A percentile compares a stretch with the other conserved stretches of the same genome.
Conservation (phyloP, 768 basidiomycete genomes). For the Pholiota microspora region DNA sequence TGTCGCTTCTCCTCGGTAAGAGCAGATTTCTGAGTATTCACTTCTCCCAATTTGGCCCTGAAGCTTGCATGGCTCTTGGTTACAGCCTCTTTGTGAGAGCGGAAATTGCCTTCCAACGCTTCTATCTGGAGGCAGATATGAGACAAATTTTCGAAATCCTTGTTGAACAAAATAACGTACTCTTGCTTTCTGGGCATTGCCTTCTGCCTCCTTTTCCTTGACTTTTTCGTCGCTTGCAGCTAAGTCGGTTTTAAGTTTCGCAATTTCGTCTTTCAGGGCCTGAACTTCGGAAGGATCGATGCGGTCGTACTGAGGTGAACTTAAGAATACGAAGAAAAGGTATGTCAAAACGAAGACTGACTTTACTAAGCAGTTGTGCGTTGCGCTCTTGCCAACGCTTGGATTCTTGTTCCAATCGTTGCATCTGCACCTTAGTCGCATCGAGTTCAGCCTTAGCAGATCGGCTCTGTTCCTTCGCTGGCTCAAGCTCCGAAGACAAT, state of each 20-base stretch:
- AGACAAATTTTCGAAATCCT: background rate
- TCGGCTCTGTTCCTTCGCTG: slow-evolving; percentile 69
- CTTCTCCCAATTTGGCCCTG: slow-evolving; percentile 29
- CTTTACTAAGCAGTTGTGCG: slow-evolving; percentile 77
- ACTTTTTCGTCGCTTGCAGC: slow-evolving; percentile 13
- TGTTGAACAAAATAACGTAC: slow-evolving; percentile 8
- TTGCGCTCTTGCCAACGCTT: slow-evolving; percentile 85
- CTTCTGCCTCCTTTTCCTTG: slow-evolving; percentile 20
- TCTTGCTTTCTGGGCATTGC: slow-evolving; percentile 16
- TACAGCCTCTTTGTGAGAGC: slow-evolving; percentile 31
- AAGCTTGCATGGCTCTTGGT: slow-evolving; percentile 28
- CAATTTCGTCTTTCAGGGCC: slow-evolving; percentile 71
- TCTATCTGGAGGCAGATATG: slow-evolving; percentile 31
- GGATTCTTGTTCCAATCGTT: slow-evolving; percentile 72
- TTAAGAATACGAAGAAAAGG: background rate
- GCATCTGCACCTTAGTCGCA: slow-evolving; percentile 62
- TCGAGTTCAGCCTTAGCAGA: slow-evolving; percentile 73
- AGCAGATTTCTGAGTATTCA: slow-evolving; percentile 34
- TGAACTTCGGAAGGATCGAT: slow-evolving; percentile 86
- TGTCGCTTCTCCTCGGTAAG: slow-evolving; percentile 36
- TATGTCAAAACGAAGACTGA: slow-evolving; percentile 24
- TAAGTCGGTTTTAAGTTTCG: slow-evolving; percentile 17
- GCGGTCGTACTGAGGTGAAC: slow-evolving; percentile 66
- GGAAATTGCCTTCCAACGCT: slow-evolving; percentile 40
- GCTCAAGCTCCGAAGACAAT: slow-evolving; percentile 64